Evolutionary conservation across 2,329 filamentous ascomycete species (phyloP), one percentile per base, ranked within the genome.

Genomic region (Sarocladium oryzae): DNA sequence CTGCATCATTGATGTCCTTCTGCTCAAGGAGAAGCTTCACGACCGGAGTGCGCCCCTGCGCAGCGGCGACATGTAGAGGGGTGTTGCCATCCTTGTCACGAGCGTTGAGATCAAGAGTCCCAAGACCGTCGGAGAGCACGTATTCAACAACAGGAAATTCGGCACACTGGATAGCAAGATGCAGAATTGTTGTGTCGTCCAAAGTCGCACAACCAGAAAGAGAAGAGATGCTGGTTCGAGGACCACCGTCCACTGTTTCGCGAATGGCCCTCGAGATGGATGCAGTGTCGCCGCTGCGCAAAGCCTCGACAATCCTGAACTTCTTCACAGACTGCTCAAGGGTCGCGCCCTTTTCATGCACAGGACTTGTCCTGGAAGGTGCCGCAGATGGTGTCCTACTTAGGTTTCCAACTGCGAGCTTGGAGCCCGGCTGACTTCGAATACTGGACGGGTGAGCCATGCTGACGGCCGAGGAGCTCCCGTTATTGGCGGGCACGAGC

Each of bases 71-170:
- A 66, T 97, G 92, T 50, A 99, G 78, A 20, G 93, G 85, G 1
- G 91, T 96, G 66, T 97, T 99, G 55, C 93, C 93, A 60, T 97
- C 92, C 58, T 87, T 86, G 69, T 99, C 93, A 55, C 88, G 84
- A 36, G 87, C 85, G 67, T 97, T 99, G 66, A 97, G 74, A 63
- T 97, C 90, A 51, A 95, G 74, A 50, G 73, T 72, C 37, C 74
- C 75, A 13, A 73, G 77, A 26, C 86, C 82, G 55, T 89, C 79
- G 2, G 89, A 91, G 38, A 99, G 72, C n/a, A 97, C 86, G 62
- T 92, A 96, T 66, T 99, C 91, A 51, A 99, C 87, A 24, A 99
- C 90, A 18, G 89, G 85, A 46, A 86, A 79, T 66, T 97, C 93
- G 48, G 93, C 92, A 69, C 92, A 97, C 69, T 99, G 93, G 40